Evolutionary conservation across 495 filamentous ascomycete species (phyloP), one percentile per base, ranked within the genome.

Genomic region (Gamarada debralockiae): DNA sequence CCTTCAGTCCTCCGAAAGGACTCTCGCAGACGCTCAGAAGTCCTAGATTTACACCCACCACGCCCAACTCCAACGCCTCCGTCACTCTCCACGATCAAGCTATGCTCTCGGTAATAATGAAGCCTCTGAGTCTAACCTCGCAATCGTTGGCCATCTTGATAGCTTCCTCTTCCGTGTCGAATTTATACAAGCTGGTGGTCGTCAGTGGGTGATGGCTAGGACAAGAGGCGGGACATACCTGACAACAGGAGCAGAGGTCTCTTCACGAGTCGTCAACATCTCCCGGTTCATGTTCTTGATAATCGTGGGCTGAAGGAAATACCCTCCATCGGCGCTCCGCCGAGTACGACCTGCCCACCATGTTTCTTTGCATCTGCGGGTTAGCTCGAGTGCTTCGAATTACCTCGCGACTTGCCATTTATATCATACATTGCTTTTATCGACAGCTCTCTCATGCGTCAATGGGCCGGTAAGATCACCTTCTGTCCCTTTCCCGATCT

Each of bases 181-280:
- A 95, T 22, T 75, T 73, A 70, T 90, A 90, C 22, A 29, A 95
- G 65, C 2, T 80, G 87, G 3, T 5, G 27, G 10, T 29, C 10
- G 27, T 29, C 10, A 29, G 27, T 29, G 27, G 10, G 4, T 29
- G 27, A 29, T 4, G 5, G 10, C 5, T 10, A 29, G 27, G 27
- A 29, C 27, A 29, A 29, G 5, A 29, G 27, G 10, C 27, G 27
- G n/a, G 4, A 29, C 27, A 10, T 10, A 29, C 27, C 27, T 10
- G 5, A 86, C 87, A 13, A 95, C 79, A 22, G 90, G 90, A 2
- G 87, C 90, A 64, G 93, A 95, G 0, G 87, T 95, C 71, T 95
- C 90, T 65, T 95, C 90, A 0, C 70, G 69, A 20, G 86, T 80
- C 49, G 91, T 69, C 36, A 78, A 75, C 89, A 93, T 92, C 14